These are phyloP conservation scores for Boletus sensibilis DNA, from an alignment of 768 basidiomycete genomes.

Conservation along the genomic window DNA sequence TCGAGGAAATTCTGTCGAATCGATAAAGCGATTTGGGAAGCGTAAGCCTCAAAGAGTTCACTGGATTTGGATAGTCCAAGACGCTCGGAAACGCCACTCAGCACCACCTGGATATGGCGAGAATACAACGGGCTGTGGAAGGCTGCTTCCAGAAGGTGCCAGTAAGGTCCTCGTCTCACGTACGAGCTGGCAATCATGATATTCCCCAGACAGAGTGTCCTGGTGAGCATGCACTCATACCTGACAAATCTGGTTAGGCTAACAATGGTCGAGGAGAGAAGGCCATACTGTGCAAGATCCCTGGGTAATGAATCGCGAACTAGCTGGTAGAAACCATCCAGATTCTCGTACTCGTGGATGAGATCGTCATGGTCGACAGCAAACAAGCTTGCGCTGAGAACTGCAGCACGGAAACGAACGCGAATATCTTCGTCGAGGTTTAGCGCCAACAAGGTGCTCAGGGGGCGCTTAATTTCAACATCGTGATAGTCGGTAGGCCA, in stretches of 20 bases:
- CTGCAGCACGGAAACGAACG: conserved; percentile 76
- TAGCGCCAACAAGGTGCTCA: conserved; percentile 49
- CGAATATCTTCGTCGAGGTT: conserved; percentile 75
- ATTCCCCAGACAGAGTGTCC: conserved; percentile 69
- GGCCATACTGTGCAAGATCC: conserved; percentile 49
- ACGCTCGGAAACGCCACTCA: conserved; percentile 60
- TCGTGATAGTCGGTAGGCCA: conserved; percentile 43
- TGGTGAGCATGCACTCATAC: conserved; percentile 74
- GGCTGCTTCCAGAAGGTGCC: conserved; percentile 78
- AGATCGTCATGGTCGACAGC: conserved; percentile 36
- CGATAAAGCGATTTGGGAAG: conserved; percentile 70
- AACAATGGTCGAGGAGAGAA: background rate
- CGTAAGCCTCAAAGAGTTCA: conserved; percentile 74
- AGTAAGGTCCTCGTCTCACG: conserved; percentile 79
- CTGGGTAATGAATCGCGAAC: conserved; percentile 46
- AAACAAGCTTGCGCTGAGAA: conserved; percentile 58
- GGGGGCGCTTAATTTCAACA: conserved; percentile 37
- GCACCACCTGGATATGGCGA: conserved; percentile 44
- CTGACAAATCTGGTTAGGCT: conserved; percentile 38
- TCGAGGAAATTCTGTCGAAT: conserved; percentile 52
- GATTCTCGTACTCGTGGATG: conserved; percentile 26
- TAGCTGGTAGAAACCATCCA: conserved; percentile 41
- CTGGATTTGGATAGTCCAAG: conserved; percentile 64
- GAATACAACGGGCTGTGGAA: conserved; percentile 32
- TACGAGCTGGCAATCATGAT: conserved; percentile 76